Base-by-base conservation (phyloP, 2,329 filamentous ascomycete species). In the Colletotrichum spinosum region DNA sequence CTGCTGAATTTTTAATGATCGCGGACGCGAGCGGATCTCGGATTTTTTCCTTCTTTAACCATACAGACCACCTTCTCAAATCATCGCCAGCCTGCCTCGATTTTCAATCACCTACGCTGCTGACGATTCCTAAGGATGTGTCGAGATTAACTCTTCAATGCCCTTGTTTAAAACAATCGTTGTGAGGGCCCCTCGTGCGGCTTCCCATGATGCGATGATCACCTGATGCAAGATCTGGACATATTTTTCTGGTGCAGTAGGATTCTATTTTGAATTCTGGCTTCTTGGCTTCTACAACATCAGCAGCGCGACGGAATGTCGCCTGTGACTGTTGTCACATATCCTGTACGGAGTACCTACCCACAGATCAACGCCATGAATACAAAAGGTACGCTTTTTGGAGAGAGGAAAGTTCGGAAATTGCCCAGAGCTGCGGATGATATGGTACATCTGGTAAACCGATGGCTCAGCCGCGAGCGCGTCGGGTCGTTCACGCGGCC, bases 161-260 rank as follows among this genome's bases (percentile, higher is more conserved):
- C 84, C 84, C 80, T 87, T 88, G 84, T 80, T 81, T 84, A 89
- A 89, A 88, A 89, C 86, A 86, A 88, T 89, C 79, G 83, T 87
- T 86, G 87, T 84, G 86, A 89, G 86, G 85, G 86, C 86, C 86
- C 84, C 84, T 83, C 77, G 84, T 76, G 84, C 79, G 85, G 85
- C 84, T 81, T 62, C 74, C 85, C 86, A 88, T 88, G 86, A 88
- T 86, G 82, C 84, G 86, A 72, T 87, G 86, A 88, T 88, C 86
- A 89, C 86, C 86, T 88, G 83, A 87, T 81, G 82, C 85, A 87
- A 87, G 82, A 81, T 68, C 25, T 76, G 81, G 81, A 88, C 86
- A 88, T 83, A 72, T 58, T 57, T 46, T 25, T 69, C 17, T 17
- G 17, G n/a, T n/a, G 45, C 34, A 54, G 25, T 42, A 38, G 59